These are phyloP conservation scores for Endocarpon pusillum DNA, from an alignment of 495 filamentous ascomycete genomes.

Conservation along the genomic window DNA sequence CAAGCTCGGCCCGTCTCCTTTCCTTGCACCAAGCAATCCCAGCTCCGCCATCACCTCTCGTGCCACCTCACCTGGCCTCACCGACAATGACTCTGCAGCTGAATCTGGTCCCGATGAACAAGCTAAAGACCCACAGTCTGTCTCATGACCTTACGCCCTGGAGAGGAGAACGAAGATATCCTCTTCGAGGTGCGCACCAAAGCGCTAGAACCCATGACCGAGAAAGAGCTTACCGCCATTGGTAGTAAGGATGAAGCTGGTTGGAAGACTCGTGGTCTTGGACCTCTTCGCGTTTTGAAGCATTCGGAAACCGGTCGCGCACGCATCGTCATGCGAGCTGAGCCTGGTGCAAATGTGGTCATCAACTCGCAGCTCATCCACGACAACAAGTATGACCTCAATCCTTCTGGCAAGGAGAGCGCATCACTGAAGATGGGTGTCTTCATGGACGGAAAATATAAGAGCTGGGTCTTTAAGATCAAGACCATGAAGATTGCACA, in stretches of 20 bases:
- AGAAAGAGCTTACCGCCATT: constrained; percentile 27
- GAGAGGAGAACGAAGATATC: constrained; percentile 53
- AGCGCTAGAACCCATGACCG: no score
- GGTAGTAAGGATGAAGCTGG: constrained; percentile 14
- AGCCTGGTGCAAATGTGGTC: constrained; percentile 50
- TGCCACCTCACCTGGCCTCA: constrained; percentile 43
- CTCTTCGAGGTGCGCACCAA: constrained; percentile 46
- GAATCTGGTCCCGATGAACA: constrained; percentile 28
- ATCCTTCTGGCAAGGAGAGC: no score
- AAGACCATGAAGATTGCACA: neutral
- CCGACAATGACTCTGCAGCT: constrained; percentile 34
- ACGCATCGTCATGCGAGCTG: constrained; percentile 48
- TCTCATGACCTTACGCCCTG: constrained; percentile 42
- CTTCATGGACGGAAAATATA: no score
- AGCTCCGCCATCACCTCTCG: constrained; percentile 37
- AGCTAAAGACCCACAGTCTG: constrained; percentile 39
- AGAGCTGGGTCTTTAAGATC: constrained; percentile 1
- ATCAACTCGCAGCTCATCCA: constrained; percentile 48
- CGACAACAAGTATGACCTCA: constrained; percentile 42
- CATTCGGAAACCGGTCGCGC: constrained; percentile 43
- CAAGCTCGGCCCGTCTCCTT: constrained; percentile 17
- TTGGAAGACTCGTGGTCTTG: constrained; percentile 47
- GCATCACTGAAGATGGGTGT: no score
- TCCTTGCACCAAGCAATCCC: constrained; percentile 18
- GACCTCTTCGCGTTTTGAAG: constrained; percentile 47